Conservation (phyloP, 1,139 yeast genomes). For the Suhomyces ambrosiae region DNA sequence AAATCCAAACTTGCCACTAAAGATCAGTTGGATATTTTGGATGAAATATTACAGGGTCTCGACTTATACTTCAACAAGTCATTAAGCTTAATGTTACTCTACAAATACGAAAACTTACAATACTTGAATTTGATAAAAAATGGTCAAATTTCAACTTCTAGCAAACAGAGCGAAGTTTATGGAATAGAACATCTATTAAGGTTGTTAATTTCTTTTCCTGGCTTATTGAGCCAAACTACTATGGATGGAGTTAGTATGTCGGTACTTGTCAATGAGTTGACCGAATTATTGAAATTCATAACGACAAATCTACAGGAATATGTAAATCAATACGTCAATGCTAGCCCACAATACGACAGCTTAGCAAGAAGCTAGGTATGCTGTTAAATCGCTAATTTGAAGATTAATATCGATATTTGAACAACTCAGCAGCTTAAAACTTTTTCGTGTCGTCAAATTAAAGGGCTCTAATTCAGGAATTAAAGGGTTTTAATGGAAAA, state of each 20-base stretch:
- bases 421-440: too few relatives aligned
- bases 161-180: slow-evolving; percentile 53
- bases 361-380: slow-evolving; percentile 27
- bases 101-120: slow-evolving; percentile 84
- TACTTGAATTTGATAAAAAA: slow-evolving; percentile 54
- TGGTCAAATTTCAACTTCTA: slow-evolving; percentile 31
- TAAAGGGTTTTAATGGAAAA: slow-evolving; percentile 2
- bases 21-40: slow-evolving; percentile 47
- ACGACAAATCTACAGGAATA: slow-evolving; percentile 50
- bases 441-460: too few relatives aligned
- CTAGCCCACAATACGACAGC: slow-evolving; percentile 66
- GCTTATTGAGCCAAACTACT: slow-evolving; percentile 70
- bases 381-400: too few relatives aligned
- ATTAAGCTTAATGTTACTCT: slow-evolving; percentile 71
- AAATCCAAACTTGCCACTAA: slow-evolving; percentile 27
- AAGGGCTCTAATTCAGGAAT: not conserved
- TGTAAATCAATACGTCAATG: slow-evolving; percentile 51
- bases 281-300: slow-evolving; percentile 56
- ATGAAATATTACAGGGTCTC: slow-evolving; percentile 72
- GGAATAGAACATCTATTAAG: slow-evolving; percentile 81
- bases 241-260: slow-evolving; percentile 80
- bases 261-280: slow-evolving; percentile 45
- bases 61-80: slow-evolving; percentile 76
- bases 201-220: slow-evolving; percentile 76
- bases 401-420: too few relatives aligned